Conservation (phyloP, 768 basidiomycete genomes). For the Hysterangium stoloniferum region DNA sequence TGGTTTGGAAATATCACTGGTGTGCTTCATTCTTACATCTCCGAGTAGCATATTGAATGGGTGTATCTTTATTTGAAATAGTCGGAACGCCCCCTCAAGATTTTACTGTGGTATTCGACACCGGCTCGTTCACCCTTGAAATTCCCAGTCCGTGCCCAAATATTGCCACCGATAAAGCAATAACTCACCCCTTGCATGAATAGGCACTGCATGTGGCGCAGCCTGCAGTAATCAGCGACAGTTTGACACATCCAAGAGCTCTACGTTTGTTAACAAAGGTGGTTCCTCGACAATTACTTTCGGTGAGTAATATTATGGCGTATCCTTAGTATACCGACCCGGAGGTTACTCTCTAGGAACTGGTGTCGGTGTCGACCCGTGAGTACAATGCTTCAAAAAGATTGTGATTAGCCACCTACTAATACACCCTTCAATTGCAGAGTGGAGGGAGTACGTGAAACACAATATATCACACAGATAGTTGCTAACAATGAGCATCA, state of each 20-base stretch:
- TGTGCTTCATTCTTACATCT: neutral
- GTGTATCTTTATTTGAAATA: conserved; percentile 15
- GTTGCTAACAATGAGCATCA: neutral
- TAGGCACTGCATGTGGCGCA: conserved; percentile 39
- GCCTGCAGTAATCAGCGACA: conserved; percentile 37
- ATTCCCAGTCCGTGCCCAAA: conserved; percentile 25
- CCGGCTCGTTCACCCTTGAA: conserved; percentile 42
- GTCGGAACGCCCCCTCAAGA: conserved; percentile 49
- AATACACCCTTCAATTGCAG: conserved; percentile 40
- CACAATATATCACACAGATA: neutral
- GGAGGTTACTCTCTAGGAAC: conserved; percentile 21
- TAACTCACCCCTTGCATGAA: neutral
- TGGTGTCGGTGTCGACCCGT: conserved; percentile 23
- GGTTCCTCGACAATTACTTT: conserved; percentile 39
- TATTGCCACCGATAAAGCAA: neutral
- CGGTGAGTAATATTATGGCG: conserved; percentile 14
- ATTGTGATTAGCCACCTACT: conserved; percentile 18
- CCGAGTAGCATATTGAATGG: too few species aligned
- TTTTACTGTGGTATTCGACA: conserved; percentile 47
- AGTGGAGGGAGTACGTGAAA: conserved; percentile 20
- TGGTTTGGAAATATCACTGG: conserved; percentile 43
- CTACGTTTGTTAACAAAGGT: conserved; percentile 41
- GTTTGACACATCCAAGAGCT: conserved; percentile 42
- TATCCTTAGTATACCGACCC: neutral
- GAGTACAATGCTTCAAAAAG: neutral